Evolutionary conservation across 1,284 basidiomycete species (phyloP).

Genomic region (Mycena citricolor): DNA sequence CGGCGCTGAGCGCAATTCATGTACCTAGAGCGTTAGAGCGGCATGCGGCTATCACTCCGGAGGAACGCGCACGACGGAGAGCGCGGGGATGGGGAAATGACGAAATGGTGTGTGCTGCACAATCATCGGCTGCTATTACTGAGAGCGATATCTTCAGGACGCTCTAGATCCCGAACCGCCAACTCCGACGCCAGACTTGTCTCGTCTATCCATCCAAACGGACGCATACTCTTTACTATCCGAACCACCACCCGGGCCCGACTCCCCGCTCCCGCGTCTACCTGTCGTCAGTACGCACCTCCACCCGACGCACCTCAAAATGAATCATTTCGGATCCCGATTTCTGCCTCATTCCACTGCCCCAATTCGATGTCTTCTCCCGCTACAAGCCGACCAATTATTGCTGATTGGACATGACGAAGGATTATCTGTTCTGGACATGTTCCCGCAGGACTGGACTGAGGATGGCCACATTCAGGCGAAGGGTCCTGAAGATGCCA

Average conservation of each 20-base stretch:
- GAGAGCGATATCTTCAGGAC: slow-evolving; percentile 15
- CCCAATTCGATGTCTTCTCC: slow-evolving; percentile 71
- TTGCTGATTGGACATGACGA: slow-evolving; percentile 74
- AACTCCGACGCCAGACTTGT: slow-evolving; percentile 10
- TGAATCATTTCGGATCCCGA: slow-evolving; percentile 77
- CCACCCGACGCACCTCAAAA: slow-evolving; percentile 58
- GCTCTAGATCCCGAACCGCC: slow-evolving; percentile 19
- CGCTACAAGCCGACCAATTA: slow-evolving; percentile 59
- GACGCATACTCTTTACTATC: slow-evolving; percentile 31
- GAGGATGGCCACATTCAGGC: slow-evolving; percentile 46
- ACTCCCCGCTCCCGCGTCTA: slow-evolving; percentile 36
- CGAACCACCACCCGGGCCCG: slow-evolving; percentile 26
- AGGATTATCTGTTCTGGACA: slow-evolving; percentile 74
- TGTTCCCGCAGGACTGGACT: slow-evolving; percentile 68
- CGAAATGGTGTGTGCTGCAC: slow-evolving; percentile 22
- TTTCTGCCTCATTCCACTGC: slow-evolving; percentile 77
- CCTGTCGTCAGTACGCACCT: slow-evolving; percentile 52
- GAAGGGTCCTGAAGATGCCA: slow-evolving; percentile 69
- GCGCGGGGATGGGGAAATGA: slow-evolving; percentile 67
- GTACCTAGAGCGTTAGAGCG: slow-evolving; percentile 81
- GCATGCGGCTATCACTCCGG: slow-evolving; percentile 61
- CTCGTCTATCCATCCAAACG: slow-evolving; percentile 48
- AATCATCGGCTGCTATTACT: not conserved
- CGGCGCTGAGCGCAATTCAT: too few species aligned
- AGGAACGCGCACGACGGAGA: slow-evolving; percentile 55